Evolutionary conservation across 139 green algal species (phyloP).

Genomic region (Asterochloris sp.): DNA sequence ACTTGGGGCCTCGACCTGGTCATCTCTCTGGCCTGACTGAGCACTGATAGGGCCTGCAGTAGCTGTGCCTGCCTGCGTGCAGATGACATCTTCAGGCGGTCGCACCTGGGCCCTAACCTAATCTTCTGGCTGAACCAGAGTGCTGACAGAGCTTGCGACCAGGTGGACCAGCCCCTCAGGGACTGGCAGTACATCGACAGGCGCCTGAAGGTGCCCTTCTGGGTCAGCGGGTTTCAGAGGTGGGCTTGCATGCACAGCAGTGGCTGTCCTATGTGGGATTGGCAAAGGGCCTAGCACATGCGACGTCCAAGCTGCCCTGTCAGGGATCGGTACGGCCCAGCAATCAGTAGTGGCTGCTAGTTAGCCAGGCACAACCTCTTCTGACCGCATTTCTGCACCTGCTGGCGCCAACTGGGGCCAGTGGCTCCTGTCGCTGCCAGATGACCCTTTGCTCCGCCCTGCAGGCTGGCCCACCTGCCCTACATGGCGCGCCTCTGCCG

Average conservation of each 20-base stretch:
- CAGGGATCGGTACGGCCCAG: too few relatives aligned
- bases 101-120: not conserved
- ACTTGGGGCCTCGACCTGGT: too few relatives aligned
- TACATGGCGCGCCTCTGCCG: not conserved
- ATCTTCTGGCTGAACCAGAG: slow-evolving; percentile 1
- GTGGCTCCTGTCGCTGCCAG: not conserved
- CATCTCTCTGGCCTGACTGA: too few relatives aligned
- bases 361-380: too few relatives aligned
- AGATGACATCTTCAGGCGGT: slow-evolving; percentile 6
- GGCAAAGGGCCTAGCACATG: too few relatives aligned
- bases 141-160: slow-evolving; percentile 15
- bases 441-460: not conserved
- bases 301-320: too few relatives aligned
- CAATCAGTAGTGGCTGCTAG: too few relatives aligned
- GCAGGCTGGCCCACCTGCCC: not conserved
- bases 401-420: too few relatives aligned
- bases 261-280: too few relatives aligned
- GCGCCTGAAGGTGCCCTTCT: not conserved
- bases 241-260: not conserved
- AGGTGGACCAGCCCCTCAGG: slow-evolving; percentile 12
- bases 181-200: slow-evolving; percentile 18
- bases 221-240: slow-evolving; percentile 1
- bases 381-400: too few relatives aligned
- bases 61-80: not conserved
- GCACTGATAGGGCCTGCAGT: not conserved